Conservation (phyloP, 1,284 basidiomycete species). For the Sparassis latifolia region DNA sequence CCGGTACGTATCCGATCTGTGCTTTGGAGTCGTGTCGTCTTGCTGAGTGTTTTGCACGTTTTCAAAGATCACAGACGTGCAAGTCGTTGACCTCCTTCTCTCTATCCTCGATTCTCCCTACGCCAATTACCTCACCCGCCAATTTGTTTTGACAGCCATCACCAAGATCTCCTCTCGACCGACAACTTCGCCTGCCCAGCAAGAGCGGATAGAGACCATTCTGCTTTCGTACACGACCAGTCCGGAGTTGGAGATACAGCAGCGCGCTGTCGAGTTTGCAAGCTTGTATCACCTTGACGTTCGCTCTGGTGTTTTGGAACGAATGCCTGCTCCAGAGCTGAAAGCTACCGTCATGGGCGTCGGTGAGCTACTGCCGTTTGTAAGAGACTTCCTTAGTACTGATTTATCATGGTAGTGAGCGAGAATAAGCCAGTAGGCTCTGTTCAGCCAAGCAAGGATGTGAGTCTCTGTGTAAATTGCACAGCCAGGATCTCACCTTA, state of each 20-base stretch:
- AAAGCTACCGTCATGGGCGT: constrained; percentile 91
- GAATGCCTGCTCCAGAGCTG: constrained; percentile 97
- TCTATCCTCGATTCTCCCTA: constrained; percentile 93
- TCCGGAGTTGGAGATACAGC: constrained; percentile 92
- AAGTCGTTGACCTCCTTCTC: constrained; percentile 83
- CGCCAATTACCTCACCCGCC: constrained; percentile 84
- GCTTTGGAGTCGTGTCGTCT: neutral
- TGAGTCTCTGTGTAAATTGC: constrained; percentile 22
- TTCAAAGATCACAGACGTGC: constrained; percentile 67
- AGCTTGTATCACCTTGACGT: constrained; percentile 76
- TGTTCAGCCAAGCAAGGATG: constrained; percentile 72
- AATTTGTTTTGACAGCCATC: constrained; percentile 87
- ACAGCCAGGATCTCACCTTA: no score
- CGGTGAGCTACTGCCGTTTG: constrained; percentile 44
- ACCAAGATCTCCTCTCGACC: constrained; percentile 87
- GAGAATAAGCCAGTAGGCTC: constrained; percentile 93
- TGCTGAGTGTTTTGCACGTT: neutral
- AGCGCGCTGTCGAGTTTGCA: constrained; percentile 92
- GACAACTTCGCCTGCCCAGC: constrained; percentile 58
- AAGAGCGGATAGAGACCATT: constrained; percentile 73
- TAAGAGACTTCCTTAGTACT: neutral
- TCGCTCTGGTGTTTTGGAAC: constrained; percentile 87
- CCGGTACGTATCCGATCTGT: constrained; percentile 37
- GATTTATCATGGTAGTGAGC: constrained; percentile 50
- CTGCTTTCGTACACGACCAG: constrained; percentile 76